Percentiles rank a stretch among this genome's conserved stretches.
Conservation (phyloP, 306 rosid species). For the Vigna hirtella region DNA sequence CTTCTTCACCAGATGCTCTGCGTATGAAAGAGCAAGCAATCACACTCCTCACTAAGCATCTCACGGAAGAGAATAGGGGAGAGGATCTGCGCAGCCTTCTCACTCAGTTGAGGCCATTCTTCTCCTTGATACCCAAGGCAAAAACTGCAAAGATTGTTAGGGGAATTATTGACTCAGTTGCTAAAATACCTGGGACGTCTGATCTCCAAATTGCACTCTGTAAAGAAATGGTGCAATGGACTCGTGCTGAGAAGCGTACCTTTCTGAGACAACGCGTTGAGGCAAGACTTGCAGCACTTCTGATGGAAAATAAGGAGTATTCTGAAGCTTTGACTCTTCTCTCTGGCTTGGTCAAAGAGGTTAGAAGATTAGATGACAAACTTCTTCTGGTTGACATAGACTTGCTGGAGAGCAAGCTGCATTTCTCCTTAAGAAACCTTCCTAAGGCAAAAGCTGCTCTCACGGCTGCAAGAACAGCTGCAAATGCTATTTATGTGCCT, state of each 20-base stretch:
- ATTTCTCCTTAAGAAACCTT: slow-evolving; percentile 90
- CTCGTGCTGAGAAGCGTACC: slow-evolving; percentile 90
- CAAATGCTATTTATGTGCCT: slow-evolving; percentile 94
- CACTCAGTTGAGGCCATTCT: slow-evolving; percentile 91
- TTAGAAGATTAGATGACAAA: slow-evolving; percentile 94
- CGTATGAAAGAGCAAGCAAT: slow-evolving; percentile 90
- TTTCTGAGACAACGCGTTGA: slow-evolving; percentile 93
- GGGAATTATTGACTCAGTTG: slow-evolving; percentile 81
- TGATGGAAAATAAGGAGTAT: slow-evolving; percentile 92
- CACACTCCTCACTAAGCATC: slow-evolving; percentile 77
- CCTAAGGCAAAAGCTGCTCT: slow-evolving; percentile 97
- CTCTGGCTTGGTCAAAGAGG: slow-evolving; percentile 88
- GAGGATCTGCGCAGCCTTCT: slow-evolving; percentile 95
- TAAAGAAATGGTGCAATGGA: slow-evolving; percentile 96
- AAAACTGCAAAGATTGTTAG: slow-evolving; percentile 97
- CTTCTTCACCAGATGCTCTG: slow-evolving; percentile 85
- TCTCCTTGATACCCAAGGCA: slow-evolving; percentile 89
- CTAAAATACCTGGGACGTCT: slow-evolving; percentile 87
- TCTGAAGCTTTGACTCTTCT: slow-evolving; percentile 86
- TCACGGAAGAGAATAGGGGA: slow-evolving; percentile 80
- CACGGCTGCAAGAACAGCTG: slow-evolving; percentile 97
- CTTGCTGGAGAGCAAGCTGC: slow-evolving; percentile 92
- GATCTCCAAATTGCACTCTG: slow-evolving; percentile 88
- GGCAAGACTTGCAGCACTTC: slow-evolving; percentile 93
- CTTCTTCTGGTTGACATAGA: slow-evolving; percentile 97